These are phyloP conservation scores for Nicotiana undulata DNA, from an alignment of 257 asterid genomes.

Conservation along the genomic window DNA sequence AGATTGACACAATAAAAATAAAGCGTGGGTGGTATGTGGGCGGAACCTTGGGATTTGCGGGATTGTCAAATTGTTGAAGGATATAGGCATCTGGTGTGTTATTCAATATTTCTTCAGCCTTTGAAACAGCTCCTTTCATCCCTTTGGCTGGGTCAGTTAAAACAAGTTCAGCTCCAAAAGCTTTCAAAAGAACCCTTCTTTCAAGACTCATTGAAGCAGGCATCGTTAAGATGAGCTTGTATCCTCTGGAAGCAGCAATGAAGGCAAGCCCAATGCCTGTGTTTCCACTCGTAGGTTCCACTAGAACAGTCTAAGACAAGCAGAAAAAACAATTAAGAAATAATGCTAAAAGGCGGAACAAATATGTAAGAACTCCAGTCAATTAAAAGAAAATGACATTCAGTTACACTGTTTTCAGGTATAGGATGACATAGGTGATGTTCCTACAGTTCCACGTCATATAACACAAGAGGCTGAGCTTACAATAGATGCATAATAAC, in stretches of 20 bases:
- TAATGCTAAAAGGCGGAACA: background rate
- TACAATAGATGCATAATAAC: background rate
- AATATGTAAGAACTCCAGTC: background rate
- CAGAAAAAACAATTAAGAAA: conserved; percentile 6
- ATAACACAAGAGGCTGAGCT: background rate
- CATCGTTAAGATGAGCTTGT: conserved; percentile 95
- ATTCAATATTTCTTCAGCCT: conserved; percentile 83
- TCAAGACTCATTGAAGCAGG: conserved; percentile 99
- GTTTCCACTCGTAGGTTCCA: conserved; percentile 98
- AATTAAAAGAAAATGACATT: background rate
- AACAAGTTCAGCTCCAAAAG: conserved; percentile 96
- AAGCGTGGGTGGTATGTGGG: background rate
- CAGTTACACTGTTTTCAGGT: background rate
- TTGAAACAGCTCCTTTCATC: conserved; percentile 90
- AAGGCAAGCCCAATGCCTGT: conserved; percentile 98
- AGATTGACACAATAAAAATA: background rate
- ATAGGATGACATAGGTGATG: background rate
- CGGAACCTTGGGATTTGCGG: conserved; percentile 94
- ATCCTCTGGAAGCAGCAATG: conserved; percentile 96
- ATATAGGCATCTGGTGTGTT: conserved; percentile 76
- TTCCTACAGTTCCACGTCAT: background rate
- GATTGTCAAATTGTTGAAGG: conserved; percentile 96
- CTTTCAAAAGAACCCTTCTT: conserved; percentile 94
- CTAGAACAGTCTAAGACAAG: conserved; percentile 67
- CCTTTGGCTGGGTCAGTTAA: conserved; percentile 91